Evolutionary conservation across 345 rosid genomes (phyloP).

Genomic region (Populus ilicifolia): DNA sequence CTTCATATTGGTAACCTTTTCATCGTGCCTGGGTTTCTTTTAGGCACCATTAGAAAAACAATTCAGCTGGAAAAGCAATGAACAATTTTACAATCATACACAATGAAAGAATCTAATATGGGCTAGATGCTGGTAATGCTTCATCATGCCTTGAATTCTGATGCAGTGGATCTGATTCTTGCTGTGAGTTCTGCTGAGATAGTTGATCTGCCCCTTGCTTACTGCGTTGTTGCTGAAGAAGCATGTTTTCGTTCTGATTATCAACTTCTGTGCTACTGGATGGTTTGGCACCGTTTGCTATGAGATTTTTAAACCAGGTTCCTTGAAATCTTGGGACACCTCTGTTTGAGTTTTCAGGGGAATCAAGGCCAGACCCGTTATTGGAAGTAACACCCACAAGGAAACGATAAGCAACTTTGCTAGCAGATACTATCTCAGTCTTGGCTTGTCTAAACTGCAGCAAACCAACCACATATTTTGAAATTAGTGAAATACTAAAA

Average conservation of each 20-base stretch:
- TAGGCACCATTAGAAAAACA: not conserved
- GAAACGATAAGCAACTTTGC: constrained; percentile 95
- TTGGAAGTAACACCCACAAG: constrained; percentile 57
- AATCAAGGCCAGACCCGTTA: constrained; percentile 37
- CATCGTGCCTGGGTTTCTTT: not conserved
- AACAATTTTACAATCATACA: constrained; percentile 19
- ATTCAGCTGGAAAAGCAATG: constrained; percentile 14
- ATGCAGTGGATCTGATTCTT: not conserved
- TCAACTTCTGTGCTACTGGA: constrained; percentile 44
- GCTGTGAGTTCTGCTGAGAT: not conserved
- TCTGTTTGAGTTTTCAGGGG: constrained; percentile 53
- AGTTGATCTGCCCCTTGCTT: constrained; percentile 13
- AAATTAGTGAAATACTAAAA: not conserved
- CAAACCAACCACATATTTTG: constrained; percentile 4
- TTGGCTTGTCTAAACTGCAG: constrained; percentile 92
- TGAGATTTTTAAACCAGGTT: constrained; percentile 75
- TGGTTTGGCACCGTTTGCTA: constrained; percentile 62
- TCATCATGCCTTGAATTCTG: constrained; percentile 13
- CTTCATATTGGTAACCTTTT: not conserved
- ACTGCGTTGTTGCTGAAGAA: constrained; percentile 20
- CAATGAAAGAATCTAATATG: constrained; percentile 7
- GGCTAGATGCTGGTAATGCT: not conserved
- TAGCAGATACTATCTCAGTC: constrained; percentile 87
- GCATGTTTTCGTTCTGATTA: constrained; percentile 27
- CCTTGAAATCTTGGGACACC: constrained; percentile 60